Base-by-base conservation (phyloP, 2,329 filamentous ascomycete species). In the Didymella keratinophila region DNA sequence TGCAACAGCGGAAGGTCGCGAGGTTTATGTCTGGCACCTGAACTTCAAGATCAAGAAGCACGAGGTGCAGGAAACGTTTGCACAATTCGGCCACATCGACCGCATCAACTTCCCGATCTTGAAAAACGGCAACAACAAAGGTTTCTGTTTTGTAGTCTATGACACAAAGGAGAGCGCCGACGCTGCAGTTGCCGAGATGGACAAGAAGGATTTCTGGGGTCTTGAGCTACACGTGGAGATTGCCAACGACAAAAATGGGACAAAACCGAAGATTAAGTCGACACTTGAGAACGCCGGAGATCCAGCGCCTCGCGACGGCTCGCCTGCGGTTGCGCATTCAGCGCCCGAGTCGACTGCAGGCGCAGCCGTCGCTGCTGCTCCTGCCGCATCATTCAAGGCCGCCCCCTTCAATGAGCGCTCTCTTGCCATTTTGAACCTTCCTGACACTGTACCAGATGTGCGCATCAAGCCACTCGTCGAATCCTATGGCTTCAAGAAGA, bases 361-460 rank as follows among this genome's bases (percentile, higher is more conserved):
- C 25, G n/a, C 14, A 42, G 71, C 78, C 71, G 20, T 27, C 14
- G 20, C 52, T 21, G 16, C 48, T n/a, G 62, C 56, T 12, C 30
- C 65, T 28, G 44, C 45, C 20, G 49, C 50, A 39, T 8, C 20
- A 1, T 52, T 52, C 39, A 62, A 65, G n/a, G 60, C 65, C 12
- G 68, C 66, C 2, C 63, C 71, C 1, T 72, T 74, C 21, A 58
- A 61, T 32, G 86, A 88, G 48, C 88, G 92, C 51, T 95, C 91
- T 0, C 83, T 98, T 48, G 89, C 89, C 10, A 81, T 99, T 27
- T 86, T 97, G 78, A 90, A 93, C 62, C 81, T 99, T 1, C 92
- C 95, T 0, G 95, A 98, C 71, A 98, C 93, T 0, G 87, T 98
- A 69, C 97, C 96, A 64, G 92, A 96, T 70, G 87, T 90, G 1